A percentile compares a stretch with the other conserved stretches of the same genome.
Conservation (phyloP, 805 yeast species). For the Teunomyces stri region DNA sequence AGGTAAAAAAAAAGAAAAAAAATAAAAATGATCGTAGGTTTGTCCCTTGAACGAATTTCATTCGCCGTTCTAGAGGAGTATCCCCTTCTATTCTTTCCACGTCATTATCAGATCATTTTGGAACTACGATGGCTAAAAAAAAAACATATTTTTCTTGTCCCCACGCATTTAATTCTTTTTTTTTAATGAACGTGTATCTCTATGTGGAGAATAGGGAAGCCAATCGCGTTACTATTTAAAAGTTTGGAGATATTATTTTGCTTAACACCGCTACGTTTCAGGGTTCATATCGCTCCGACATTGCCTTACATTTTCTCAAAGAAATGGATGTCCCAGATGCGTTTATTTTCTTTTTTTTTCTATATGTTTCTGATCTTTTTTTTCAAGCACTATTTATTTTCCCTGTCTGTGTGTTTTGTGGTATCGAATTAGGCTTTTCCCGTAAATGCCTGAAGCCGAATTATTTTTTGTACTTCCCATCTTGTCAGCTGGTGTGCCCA, state of each 20-base stretch:
- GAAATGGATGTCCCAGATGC: neutral
- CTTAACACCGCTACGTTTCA: neutral
- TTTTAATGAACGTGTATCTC: neutral
- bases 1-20: too few species aligned
- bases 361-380: neutral
- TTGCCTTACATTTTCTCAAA: neutral
- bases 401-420: neutral
- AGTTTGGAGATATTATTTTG: neutral
- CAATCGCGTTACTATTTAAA: neutral
- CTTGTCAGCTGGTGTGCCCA: neutral
- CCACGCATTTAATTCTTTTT: neutral
- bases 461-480: neutral
- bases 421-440: neutral
- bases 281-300: neutral
- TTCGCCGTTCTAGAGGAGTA: neutral
- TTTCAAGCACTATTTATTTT: neutral
- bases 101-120: slow-evolving; percentile 1
- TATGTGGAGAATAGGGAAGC: neutral
- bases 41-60: too few species aligned
- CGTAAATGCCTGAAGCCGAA: neutral
- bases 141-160: neutral
- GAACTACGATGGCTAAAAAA: slow-evolving; percentile 1
- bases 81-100: neutral
- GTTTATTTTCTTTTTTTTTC: neutral
- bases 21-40: too few species aligned